These are phyloP conservation scores for Pseudogymnoascus sp. DNA, from an alignment of 2,329 filamentous ascomycete genomes.

Conservation along the genomic window DNA sequence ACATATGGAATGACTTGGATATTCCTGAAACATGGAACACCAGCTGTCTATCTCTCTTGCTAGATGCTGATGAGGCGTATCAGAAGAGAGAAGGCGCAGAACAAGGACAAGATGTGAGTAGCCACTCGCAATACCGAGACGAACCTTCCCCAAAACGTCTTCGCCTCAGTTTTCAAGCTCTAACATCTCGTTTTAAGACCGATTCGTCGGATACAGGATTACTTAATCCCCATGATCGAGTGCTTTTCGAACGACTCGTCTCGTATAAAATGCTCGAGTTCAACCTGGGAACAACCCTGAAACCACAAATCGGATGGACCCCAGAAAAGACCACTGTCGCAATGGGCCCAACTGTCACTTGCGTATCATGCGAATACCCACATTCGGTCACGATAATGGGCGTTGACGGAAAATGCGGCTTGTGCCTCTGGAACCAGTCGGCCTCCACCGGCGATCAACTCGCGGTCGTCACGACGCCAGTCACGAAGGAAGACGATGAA, in stretches of 20 bases:
- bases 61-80: background rate
- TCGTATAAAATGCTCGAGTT: background rate
- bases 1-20: background rate
- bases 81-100: background rate
- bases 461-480: background rate
- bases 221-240: background rate
- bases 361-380: background rate
- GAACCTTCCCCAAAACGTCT: background rate
- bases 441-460: background rate
- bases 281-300: background rate
- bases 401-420: background rate
- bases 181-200: background rate
- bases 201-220: background rate
- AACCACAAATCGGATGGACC: constrained; percentile 1
- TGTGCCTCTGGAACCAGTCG: background rate
- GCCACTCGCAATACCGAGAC: background rate
- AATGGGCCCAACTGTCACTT: background rate
- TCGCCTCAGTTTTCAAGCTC: too few relatives aligned
- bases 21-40: background rate
- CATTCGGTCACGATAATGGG: background rate
- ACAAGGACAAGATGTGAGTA: background rate
- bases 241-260: background rate
- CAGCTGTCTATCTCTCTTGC: background rate
- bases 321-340: background rate
- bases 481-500: background rate